Conservation (phyloP, 2,329 filamentous ascomycete genomes). For the Diaporthe ampelina region DNA sequence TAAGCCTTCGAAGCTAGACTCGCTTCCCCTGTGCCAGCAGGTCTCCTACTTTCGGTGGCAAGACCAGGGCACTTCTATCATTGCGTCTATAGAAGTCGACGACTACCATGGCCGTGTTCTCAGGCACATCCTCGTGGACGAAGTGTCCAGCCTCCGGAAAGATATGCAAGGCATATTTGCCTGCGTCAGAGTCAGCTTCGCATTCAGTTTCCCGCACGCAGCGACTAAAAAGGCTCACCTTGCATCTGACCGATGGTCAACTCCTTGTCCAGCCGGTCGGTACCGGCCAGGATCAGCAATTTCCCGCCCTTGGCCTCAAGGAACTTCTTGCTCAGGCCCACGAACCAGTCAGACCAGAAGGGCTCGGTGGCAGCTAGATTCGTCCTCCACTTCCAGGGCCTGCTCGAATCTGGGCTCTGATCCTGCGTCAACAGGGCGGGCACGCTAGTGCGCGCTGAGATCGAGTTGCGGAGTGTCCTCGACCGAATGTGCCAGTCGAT, state of each 20-base stretch:
- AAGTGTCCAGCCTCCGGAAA: constrained; percentile 97
- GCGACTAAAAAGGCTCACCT: constrained; percentile 64
- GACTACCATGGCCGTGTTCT: constrained; percentile 86
- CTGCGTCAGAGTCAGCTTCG: constrained; percentile 53
- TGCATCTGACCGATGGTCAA: constrained; percentile 98
- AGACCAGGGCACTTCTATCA: constrained; percentile 84
- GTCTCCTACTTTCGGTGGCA: constrained; percentile 93
- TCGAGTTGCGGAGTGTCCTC: constrained; percentile 85
- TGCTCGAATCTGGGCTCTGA: constrained; percentile 48
- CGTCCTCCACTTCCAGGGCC: constrained; percentile 87
- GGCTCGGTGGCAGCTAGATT: constrained; percentile 86
- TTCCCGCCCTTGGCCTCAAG: constrained; percentile 86
- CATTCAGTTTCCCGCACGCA: not conserved
- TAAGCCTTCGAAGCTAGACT: constrained; percentile 54
- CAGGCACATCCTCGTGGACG: constrained; percentile 93
- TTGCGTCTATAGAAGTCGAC: constrained; percentile 95
- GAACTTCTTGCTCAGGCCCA: constrained; percentile 89
- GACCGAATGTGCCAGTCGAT: constrained; percentile 96
- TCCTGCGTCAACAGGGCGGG: constrained; percentile 78
- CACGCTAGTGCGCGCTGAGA: constrained; percentile 89
- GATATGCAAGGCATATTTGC: constrained; percentile 96
- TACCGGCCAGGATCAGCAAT: constrained; percentile 86
- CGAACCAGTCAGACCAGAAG: constrained; percentile 96
- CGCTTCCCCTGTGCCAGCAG: constrained; percentile 74
- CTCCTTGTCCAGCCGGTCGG: constrained; percentile 90